These are phyloP conservation scores for Roridomyces roridus DNA, from an alignment of 768 basidiomycete species.

Conservation along the genomic window DNA sequence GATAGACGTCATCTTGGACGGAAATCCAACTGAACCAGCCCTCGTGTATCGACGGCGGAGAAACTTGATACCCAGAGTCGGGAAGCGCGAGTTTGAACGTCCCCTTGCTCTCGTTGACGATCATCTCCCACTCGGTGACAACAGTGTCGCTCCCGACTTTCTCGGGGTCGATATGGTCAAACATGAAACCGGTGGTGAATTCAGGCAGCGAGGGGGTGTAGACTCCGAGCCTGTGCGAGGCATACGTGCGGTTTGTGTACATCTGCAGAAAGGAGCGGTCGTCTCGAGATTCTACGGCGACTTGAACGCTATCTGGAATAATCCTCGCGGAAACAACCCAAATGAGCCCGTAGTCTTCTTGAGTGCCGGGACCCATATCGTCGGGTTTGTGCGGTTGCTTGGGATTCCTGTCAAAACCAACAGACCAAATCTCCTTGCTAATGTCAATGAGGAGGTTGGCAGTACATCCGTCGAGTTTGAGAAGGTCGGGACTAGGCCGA, in stretches of 20 bases:
- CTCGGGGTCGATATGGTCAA: not conserved
- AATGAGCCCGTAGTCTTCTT: not conserved
- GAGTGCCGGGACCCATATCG: conserved; percentile 1
- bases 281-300: not conserved
- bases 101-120: not conserved
- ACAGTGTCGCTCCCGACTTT: not conserved
- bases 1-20: not conserved
- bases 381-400: not conserved
- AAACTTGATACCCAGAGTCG: conserved; percentile 1
- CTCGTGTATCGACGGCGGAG: not conserved
- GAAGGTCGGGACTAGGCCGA: not conserved
- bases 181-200: conserved; percentile 6
- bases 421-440: not conserved
- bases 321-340: not conserved
- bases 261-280: not conserved
- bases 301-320: not conserved
- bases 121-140: conserved; percentile 4
- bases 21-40: conserved; percentile 1
- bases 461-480: not conserved
- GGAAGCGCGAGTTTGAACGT: conserved; percentile 1
- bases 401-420: conserved; percentile 2
- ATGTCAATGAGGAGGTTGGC: conserved; percentile 1
- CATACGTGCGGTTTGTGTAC: not conserved
- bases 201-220: conserved; percentile 1
- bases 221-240: not conserved